phyloP scores from a whole-genome alignment of 805 yeast genomes.

The Starmera dryadoides region DNA sequence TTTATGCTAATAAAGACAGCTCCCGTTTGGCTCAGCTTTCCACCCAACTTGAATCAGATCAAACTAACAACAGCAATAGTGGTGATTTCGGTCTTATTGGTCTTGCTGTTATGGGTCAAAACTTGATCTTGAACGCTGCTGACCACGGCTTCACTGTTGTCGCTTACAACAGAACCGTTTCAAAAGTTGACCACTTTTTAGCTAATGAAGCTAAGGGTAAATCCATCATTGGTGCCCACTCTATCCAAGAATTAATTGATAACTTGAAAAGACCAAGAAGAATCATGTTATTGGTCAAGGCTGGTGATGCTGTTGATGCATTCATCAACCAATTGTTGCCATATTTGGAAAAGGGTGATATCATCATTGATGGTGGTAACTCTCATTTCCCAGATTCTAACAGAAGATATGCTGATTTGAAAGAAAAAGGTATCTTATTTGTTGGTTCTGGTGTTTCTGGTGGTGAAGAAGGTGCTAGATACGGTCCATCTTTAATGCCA shows the following conservation, averaged over 20 bases:
- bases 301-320: slow-evolving; percentile 91
- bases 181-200: slow-evolving; percentile 92
- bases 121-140: slow-evolving; percentile 94
- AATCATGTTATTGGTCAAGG: slow-evolving; percentile 89
- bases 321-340: slow-evolving; percentile 87
- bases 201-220: slow-evolving; percentile 96
- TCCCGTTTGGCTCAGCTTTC: neutral
- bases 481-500: slow-evolving; percentile 99
- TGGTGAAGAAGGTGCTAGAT: slow-evolving; percentile 99
- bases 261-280: slow-evolving; percentile 97
- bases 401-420: slow-evolving; percentile 90
- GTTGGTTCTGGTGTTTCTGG: slow-evolving; percentile 99
- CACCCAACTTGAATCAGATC: neutral
- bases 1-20: neutral
- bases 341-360: slow-evolving; percentile 90
- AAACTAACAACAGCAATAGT: slow-evolving; percentile 27
- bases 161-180: slow-evolving; percentile 95
- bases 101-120: slow-evolving; percentile 99
- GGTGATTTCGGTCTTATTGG: slow-evolving; percentile 99
- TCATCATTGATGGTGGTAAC: slow-evolving; percentile 99
- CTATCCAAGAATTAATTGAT: slow-evolving; percentile 79
- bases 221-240: slow-evolving; percentile 91
- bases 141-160: slow-evolving; percentile 98
- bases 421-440: slow-evolving; percentile 78
- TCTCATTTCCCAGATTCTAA: slow-evolving; percentile 98